These are phyloP conservation scores for Cardamine chenopodiifolia DNA, from an alignment of 345 rosid genomes.

Conservation along the genomic window DNA sequence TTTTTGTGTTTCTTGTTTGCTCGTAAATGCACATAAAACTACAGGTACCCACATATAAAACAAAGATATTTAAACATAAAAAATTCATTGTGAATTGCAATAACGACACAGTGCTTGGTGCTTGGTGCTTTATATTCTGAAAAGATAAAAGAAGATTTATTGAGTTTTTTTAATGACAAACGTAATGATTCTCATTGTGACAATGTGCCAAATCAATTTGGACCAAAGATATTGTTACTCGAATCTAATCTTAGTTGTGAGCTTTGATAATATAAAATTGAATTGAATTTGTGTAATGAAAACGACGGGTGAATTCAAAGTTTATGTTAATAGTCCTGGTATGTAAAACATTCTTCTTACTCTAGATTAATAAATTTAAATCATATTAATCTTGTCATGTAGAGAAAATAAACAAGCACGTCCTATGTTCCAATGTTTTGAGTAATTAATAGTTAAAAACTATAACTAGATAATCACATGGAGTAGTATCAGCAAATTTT, in stretches of 20 bases:
- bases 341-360: no score
- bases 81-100: not conserved
- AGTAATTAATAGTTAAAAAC: not conserved
- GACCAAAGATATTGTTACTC: conserved; percentile 30
- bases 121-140: not conserved
- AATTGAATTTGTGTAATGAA: not conserved
- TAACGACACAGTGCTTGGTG: not conserved
- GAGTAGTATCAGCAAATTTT: not conserved
- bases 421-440: not conserved
- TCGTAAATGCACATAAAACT: not conserved
- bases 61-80: not conserved
- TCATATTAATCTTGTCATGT: not conserved
- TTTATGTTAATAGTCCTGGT: no score
- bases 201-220: conserved; percentile 34
- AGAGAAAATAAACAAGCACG: not conserved
- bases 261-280: conserved; percentile 11
- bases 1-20: not conserved
- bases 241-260: conserved; percentile 29
- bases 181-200: conserved; percentile 29
- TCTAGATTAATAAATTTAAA: no score
- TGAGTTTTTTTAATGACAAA: not conserved
- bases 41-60: not conserved
- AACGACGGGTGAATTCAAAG: not conserved
- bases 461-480: not conserved
- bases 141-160: not conserved